phyloP scores from a whole-genome alignment of 2,329 filamentous ascomycete genomes.

The Colletotrichum graminicola region DNA sequence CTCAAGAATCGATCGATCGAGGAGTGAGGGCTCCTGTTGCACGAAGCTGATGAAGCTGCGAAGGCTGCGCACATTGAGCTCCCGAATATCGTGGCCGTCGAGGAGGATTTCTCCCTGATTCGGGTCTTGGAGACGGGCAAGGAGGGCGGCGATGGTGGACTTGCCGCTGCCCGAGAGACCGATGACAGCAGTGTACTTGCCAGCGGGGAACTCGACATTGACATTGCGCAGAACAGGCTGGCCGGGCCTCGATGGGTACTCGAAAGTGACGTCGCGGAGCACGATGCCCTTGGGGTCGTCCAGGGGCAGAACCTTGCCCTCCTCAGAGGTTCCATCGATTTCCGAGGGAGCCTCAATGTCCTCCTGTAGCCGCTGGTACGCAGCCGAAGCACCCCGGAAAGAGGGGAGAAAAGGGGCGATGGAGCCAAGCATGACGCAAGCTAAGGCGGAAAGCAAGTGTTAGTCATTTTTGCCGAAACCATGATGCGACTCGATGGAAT shows the following conservation, averaged over 20 bases:
- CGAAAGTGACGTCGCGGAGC: slow-evolving; percentile 54
- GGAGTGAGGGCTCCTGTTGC: slow-evolving; percentile 51
- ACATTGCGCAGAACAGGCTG: slow-evolving; percentile 53
- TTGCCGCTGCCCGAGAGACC: slow-evolving; percentile 64
- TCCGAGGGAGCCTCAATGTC: slow-evolving; percentile 64
- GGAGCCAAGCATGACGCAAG: slow-evolving; percentile 68
- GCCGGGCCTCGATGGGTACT: slow-evolving; percentile 53
- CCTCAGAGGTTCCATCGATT: slow-evolving; percentile 54
- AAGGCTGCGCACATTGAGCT: slow-evolving; percentile 52
- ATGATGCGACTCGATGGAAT: not conserved
- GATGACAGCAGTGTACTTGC: slow-evolving; percentile 62
- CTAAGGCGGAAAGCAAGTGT: slow-evolving; percentile 44
- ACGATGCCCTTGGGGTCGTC: slow-evolving; percentile 60
- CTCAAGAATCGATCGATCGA: slow-evolving; percentile 54
- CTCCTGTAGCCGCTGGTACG: slow-evolving; percentile 65
- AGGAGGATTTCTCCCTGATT: slow-evolving; percentile 54
- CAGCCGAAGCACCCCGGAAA: slow-evolving; percentile 65
- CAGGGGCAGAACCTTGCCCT: slow-evolving; percentile 56
- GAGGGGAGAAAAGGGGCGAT: slow-evolving; percentile 71
- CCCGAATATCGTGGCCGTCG: slow-evolving; percentile 53
- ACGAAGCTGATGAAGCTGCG: slow-evolving; percentile 51
- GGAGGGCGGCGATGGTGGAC: slow-evolving; percentile 56
- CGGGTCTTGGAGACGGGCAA: slow-evolving; percentile 61
- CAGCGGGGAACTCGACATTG: slow-evolving; percentile 50
- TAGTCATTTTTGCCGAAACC: slow-evolving; percentile 8